Base-by-base conservation (phyloP, 768 basidiomycete species). In the Lactarius akahatsu region DNA sequence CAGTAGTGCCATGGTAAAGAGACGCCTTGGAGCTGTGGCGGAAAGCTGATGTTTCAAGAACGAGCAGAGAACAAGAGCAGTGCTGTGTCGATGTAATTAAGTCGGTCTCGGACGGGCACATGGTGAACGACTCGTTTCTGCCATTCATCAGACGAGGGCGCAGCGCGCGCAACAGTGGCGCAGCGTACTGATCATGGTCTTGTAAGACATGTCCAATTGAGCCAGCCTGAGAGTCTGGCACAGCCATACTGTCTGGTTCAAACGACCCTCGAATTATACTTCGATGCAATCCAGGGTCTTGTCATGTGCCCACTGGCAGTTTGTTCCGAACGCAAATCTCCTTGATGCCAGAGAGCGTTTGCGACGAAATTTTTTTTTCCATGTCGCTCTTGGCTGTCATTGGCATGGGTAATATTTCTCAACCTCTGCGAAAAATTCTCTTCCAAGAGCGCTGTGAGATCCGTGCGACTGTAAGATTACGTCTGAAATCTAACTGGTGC, bases 321-420 rank as follows among this genome's bases (percentile, higher is more conserved):
- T 26, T 26, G 23, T 55, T 23, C 30, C 40, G 23, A 18, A 5
- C 20, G 54, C 13, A n/a, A 16, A 34, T 47, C 26, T 20, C 32
- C 26, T 47, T 45, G 28, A 28, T 20, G 41, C 41, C 28, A 55
- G 11, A n/a, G 62, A 1, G 58, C 52, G 30, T 59, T 32, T 18
- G 13, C 10, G 23, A 23, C 43, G 0, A 61, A 65, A 30, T 28
- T 61, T 61, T 23, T 23, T 45, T 65, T 65, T 40, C 11, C 26
- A 28, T 56, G 60, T 57, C 34, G 50, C 7, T 6, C 26, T 45
- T 65, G 59, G 40, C 36, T 15, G 43, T 40, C 38, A 23, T 13
- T 34, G n/a, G 15, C n/a, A n/a, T n/a, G n/a, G n/a, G n/a, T n/a
- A n/a, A n/a, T 57, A 13, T 9, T 38, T 9, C 10, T 34, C 55